phyloP scores from a whole-genome alignment of 2,329 filamentous ascomycete species.

The Cylindrodendrum hubeiense region DNA sequence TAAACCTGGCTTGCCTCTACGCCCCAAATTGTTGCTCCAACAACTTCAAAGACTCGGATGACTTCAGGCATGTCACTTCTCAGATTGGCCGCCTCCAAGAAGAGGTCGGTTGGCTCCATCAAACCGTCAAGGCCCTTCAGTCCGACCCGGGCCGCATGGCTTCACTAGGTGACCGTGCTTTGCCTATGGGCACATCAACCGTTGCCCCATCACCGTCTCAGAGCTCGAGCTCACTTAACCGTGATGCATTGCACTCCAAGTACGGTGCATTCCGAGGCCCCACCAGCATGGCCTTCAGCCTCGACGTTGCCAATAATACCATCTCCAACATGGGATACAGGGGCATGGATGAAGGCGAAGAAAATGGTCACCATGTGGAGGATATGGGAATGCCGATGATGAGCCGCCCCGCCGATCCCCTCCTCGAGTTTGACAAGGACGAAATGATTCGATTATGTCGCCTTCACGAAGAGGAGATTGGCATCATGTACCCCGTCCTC shows the following conservation, averaged over 20 bases:
- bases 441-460: conserved; percentile 84
- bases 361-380: conserved; percentile 61
- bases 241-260: conserved; percentile 62
- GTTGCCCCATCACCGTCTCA: conserved; percentile 59
- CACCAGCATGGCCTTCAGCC: conserved; percentile 86
- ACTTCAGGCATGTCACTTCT: conserved; percentile 84
- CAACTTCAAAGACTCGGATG: conserved; percentile 92
- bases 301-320: conserved; percentile 88
- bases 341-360: conserved; percentile 69
- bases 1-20: conserved; percentile 75
- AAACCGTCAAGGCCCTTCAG: conserved; percentile 77
- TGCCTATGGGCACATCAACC: conserved; percentile 48
- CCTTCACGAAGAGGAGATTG: conserved; percentile 90
- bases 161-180: conserved; percentile 57
- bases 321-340: conserved; percentile 91
- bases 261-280: conserved; percentile 83
- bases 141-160: conserved; percentile 61
- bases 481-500: conserved; percentile 91
- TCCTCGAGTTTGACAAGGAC: conserved; percentile 82
- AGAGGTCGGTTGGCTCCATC: conserved; percentile 83
- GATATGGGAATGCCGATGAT: conserved; percentile 34
- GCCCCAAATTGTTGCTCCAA: conserved; percentile 76
- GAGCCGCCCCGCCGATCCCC: conserved; percentile 72
- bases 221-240: conserved; percentile 52
- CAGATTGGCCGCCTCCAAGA: conserved; percentile 84